Percentiles rank a stretch among this genome's conserved stretches.
phyloP scores from a whole-genome alignment of 768 basidiomycete genomes.

The Russula brevipes region DNA sequence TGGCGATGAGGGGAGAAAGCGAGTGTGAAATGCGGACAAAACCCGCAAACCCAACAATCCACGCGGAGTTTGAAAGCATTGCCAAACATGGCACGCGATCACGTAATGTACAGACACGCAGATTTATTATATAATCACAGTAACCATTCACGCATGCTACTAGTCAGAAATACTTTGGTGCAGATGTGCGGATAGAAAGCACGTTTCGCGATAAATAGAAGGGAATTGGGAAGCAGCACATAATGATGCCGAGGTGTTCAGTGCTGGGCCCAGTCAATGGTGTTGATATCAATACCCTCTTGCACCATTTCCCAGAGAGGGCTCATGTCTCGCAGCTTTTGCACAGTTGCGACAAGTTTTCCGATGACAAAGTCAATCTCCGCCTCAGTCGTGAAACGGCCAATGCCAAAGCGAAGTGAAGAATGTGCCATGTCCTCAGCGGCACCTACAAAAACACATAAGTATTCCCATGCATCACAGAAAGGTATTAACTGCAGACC shows the following conservation, averaged over 20 bases:
- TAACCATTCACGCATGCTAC: too few relatives aligned
- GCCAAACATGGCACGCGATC: slow-evolving; percentile 22
- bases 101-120: not conserved
- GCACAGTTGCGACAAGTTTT: slow-evolving; percentile 84
- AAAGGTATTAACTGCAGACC: slow-evolving; percentile 41
- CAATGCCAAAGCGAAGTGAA: slow-evolving; percentile 94
- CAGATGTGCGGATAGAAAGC: not conserved
- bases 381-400: slow-evolving; percentile 95
- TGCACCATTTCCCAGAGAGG: slow-evolving; percentile 99
- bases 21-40: not conserved
- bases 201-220: not conserved
- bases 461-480: not conserved
- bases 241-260: slow-evolving; percentile 28
- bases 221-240: not conserved
- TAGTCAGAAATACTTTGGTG: not conserved
- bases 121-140: too few relatives aligned
- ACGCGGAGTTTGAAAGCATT: slow-evolving; percentile 17
- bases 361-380: slow-evolving; percentile 93
- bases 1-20: slow-evolving; percentile 37
- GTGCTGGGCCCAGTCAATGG: slow-evolving; percentile 89
- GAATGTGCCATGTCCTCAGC: slow-evolving; percentile 99
- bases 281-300: slow-evolving; percentile 93
- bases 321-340: slow-evolving; percentile 89
- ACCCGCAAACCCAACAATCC: not conserved
- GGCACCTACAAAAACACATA: slow-evolving; percentile 49